These are phyloP conservation scores for Phytopythium kandeliae DNA, from an alignment of 352 stramenopile species.

Conservation along the genomic window DNA sequence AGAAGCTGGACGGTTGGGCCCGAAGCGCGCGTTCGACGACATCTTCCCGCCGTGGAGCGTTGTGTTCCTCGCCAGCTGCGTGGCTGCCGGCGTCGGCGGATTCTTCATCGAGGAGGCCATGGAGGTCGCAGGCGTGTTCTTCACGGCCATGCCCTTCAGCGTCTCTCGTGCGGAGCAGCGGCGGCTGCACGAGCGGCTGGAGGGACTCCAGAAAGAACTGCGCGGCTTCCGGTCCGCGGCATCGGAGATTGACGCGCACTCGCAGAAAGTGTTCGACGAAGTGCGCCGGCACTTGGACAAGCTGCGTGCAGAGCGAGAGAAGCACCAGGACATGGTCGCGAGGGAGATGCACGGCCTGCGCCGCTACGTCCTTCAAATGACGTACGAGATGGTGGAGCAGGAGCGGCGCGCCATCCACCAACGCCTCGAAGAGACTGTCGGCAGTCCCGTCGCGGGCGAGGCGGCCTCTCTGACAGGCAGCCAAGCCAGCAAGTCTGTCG, in stretches of 20 bases:
- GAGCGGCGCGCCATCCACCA: slow-evolving; percentile 44
- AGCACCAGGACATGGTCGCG: slow-evolving; percentile 52
- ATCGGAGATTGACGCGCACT: slow-evolving; percentile 46
- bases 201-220: slow-evolving; percentile 46
- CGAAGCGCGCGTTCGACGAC: slow-evolving; percentile 2
- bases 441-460: slow-evolving; percentile 8
- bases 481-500: background rate
- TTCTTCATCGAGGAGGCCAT: slow-evolving; percentile 59
- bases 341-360: slow-evolving; percentile 64
- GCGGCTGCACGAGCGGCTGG: slow-evolving; percentile 40
- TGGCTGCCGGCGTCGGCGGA: slow-evolving; percentile 33
- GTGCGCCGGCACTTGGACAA: slow-evolving; percentile 33
- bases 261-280: slow-evolving; percentile 47
- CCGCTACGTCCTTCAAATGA: slow-evolving; percentile 37
- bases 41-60: slow-evolving; percentile 40
- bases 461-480: background rate
- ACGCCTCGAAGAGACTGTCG: slow-evolving; percentile 27
- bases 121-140: slow-evolving; percentile 20
- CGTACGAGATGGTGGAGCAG: slow-evolving; percentile 48
- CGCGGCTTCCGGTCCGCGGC: slow-evolving; percentile 37
- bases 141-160: slow-evolving; percentile 16
- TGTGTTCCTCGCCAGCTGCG: slow-evolving; percentile 29
- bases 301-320: slow-evolving; percentile 44
- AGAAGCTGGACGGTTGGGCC: background rate
- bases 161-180: slow-evolving; percentile 31